Evolutionary conservation across 2,329 filamentous ascomycete genomes (phyloP).

Genomic region (Claviceps monticola): DNA sequence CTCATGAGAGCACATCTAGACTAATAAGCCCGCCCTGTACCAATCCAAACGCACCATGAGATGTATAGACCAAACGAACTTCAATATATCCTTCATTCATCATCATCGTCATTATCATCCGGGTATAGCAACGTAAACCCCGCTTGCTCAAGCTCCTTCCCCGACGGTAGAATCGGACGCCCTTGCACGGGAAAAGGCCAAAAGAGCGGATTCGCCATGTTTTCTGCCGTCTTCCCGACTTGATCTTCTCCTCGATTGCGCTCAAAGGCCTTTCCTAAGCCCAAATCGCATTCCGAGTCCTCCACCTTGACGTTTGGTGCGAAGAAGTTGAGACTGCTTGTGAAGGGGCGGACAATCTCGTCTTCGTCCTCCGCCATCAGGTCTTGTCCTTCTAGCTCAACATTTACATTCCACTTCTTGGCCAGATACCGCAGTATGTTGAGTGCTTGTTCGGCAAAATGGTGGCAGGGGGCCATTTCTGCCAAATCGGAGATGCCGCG

Average conservation of each 20-base stretch:
- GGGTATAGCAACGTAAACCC: constrained; percentile 31
- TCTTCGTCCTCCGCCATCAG: constrained; percentile 23
- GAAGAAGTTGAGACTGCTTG: constrained; percentile 44
- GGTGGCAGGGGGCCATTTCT: constrained; percentile 47
- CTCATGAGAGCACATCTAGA: background rate
- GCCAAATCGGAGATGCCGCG: constrained; percentile 43
- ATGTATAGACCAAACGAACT: background rate
- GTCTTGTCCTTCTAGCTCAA: constrained; percentile 26
- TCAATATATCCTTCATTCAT: background rate
- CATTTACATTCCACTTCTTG: constrained; percentile 43
- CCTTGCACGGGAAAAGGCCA: constrained; percentile 50
- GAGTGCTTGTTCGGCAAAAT: constrained; percentile 46
- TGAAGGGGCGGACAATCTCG: constrained; percentile 30
- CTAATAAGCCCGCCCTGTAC: background rate
- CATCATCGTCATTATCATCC: background rate
- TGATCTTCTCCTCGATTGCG: constrained; percentile 4
- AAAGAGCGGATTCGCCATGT: constrained; percentile 39
- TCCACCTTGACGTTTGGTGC: constrained; percentile 32
- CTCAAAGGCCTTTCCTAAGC: constrained; percentile 10
- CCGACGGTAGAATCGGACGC: constrained; percentile 36
- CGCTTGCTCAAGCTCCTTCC: constrained; percentile 33
- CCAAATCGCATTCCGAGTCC: constrained; percentile 37
- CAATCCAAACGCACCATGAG: background rate
- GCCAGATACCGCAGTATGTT: constrained; percentile 45
- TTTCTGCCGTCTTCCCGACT: constrained; percentile 19